Evolutionary conservation across 331 rosid genomes (phyloP).

Genomic region (Stylosanthes scabra): DNA sequence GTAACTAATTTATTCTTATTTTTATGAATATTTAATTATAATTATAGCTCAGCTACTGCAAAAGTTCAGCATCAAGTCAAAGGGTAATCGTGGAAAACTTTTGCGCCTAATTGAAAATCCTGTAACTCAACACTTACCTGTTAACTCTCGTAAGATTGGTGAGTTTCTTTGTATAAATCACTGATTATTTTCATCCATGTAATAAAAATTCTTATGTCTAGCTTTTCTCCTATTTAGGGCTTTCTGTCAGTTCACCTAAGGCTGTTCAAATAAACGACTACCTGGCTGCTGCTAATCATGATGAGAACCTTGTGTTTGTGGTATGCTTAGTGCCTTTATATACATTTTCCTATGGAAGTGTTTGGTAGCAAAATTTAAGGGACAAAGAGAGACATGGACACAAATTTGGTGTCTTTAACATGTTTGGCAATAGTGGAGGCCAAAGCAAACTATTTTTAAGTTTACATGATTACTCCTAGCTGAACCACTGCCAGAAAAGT

Average conservation of each 20-base stretch:
- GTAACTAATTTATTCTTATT: background rate
- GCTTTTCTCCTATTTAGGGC: constrained; percentile 9
- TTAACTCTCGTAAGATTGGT: constrained; percentile 21
- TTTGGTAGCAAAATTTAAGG: too few relatives aligned
- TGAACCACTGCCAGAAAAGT: too few relatives aligned
- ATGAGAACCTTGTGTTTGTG: constrained; percentile 34
- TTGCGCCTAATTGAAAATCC: constrained; percentile 20
- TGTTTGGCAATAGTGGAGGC: too few relatives aligned
- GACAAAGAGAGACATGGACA: too few relatives aligned
- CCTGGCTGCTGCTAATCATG: background rate
- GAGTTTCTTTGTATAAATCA: background rate
- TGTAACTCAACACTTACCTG: constrained; percentile 18
- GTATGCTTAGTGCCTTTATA: constrained; percentile 30
- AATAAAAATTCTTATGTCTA: background rate
- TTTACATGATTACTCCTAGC: too few relatives aligned
- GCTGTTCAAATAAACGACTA: constrained; percentile 30
- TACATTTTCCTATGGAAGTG: background rate
- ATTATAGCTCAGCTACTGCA: constrained; percentile 19
- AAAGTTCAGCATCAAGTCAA: constrained; percentile 27
- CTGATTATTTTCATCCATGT: background rate
- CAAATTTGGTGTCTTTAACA: too few relatives aligned
- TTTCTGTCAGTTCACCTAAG: constrained; percentile 27
- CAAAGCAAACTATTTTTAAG: too few relatives aligned
- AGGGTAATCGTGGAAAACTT: constrained; percentile 21
- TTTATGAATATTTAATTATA: constrained; percentile 1